Conservation (phyloP, 2,329 filamentous ascomycete genomes). For the Phialophora chinensis region DNA sequence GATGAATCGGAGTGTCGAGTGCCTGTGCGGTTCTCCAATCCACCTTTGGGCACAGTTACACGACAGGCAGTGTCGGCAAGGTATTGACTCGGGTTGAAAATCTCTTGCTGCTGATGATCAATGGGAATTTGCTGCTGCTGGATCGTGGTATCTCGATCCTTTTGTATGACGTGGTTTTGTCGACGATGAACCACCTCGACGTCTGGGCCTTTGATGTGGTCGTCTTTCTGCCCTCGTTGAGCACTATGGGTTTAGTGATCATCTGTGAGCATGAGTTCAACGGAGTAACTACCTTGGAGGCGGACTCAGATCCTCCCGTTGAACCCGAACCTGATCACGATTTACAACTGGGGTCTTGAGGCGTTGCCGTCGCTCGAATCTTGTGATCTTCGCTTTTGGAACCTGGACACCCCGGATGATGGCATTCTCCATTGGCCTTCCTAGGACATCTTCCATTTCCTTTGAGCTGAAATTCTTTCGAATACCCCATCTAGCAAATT, state of each 20-base stretch:
- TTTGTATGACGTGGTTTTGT: neutral
- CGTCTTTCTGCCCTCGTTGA: neutral
- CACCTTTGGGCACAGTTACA: neutral
- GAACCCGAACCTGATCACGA: neutral
- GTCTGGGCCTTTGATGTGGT: neutral
- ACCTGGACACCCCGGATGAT: neutral
- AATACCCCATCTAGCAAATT: slow-evolving; percentile 2
- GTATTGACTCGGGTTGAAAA: neutral
- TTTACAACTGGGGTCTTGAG: neutral
- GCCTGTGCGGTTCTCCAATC: neutral
- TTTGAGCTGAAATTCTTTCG: slow-evolving; percentile 4
- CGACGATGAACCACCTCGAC: neutral
- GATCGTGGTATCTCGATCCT: neutral
- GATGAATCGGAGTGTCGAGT: neutral
- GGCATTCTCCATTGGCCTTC: neutral
- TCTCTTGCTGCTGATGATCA: neutral
- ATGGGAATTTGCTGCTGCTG: neutral
- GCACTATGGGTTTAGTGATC: neutral
- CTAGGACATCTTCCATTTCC: neutral
- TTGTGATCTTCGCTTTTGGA: neutral
- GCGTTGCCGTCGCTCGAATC: neutral
- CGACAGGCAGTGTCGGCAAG: neutral
- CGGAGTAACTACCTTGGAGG: neutral
- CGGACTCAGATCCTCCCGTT: neutral
- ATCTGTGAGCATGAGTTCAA: neutral